A percentile compares a stretch with the other conserved stretches of the same genome.
phyloP scores from a whole-genome alignment of 768 basidiomycete species.

The Daedalea quercina region DNA sequence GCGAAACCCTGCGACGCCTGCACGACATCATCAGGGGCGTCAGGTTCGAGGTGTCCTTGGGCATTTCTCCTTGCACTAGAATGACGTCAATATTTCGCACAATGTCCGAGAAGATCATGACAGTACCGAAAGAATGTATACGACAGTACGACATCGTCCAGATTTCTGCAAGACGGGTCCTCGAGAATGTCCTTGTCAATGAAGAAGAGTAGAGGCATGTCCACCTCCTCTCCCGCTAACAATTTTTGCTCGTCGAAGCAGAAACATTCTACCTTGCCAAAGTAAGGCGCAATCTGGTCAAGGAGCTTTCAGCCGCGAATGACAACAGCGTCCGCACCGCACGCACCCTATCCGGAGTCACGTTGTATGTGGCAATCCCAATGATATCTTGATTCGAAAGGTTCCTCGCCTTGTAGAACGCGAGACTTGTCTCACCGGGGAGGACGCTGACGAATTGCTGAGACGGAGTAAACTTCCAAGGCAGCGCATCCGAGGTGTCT shows the following conservation, averaged over 20 bases:
- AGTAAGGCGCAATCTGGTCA: conserved; percentile 88
- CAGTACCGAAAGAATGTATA: conserved; percentile 96
- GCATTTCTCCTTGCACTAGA: conserved; percentile 79
- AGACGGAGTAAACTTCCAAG: conserved; percentile 90
- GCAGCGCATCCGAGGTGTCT: conserved; percentile 79
- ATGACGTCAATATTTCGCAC: background rate
- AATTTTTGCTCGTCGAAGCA: conserved; percentile 99
- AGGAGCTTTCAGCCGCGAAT: background rate
- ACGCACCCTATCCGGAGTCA: conserved; percentile 91
- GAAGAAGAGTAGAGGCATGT: conserved; percentile 98
- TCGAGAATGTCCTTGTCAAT: conserved; percentile 97
- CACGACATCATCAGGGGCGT: conserved; percentile 74
- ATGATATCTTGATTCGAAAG: conserved; percentile 81
- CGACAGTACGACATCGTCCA: conserved; percentile 89
- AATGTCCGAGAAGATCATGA: background rate
- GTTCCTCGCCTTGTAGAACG: conserved; percentile 94
- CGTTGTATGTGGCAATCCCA: conserved; percentile 98
- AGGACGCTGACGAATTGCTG: conserved; percentile 87
- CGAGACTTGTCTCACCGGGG: conserved; percentile 92
- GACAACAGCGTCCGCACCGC: background rate
- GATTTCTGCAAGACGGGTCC: conserved; percentile 78
- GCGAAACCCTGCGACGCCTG: conserved; percentile 77
- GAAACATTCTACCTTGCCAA: conserved; percentile 99
- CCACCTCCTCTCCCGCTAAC: conserved; percentile 91
- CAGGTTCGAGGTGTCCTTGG: conserved; percentile 84